Conservation (phyloP, 179 eudicot species). For the Vitellaria paradoxa region DNA sequence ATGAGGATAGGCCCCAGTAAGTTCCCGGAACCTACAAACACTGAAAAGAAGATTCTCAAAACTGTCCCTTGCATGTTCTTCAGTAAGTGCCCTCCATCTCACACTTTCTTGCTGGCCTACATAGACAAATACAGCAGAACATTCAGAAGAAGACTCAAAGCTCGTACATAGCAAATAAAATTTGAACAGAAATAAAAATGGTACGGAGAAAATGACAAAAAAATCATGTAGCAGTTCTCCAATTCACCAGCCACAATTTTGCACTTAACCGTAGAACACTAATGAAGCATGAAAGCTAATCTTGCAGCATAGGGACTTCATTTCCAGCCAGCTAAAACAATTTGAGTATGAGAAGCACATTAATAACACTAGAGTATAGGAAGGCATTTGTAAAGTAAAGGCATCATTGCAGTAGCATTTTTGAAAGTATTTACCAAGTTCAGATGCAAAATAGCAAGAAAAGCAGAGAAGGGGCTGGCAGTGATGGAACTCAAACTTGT, state of each 20-base stretch:
- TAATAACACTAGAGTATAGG: not conserved
- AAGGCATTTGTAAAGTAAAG: not conserved
- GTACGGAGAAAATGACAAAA: not conserved
- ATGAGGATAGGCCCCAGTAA: conserved; percentile 85
- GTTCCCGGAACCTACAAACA: conserved; percentile 90
- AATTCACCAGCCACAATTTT: not conserved
- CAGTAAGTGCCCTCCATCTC: conserved; percentile 86
- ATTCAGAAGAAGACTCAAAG: conserved; percentile 6
- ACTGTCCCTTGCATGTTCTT: conserved; percentile 98
- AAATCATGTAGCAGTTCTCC: not conserved
- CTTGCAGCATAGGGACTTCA: not conserved
- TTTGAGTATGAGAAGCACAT: not conserved
- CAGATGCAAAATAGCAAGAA: not conserved
- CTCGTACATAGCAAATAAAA: not conserved
- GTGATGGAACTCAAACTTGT: no score
- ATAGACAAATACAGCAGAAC: conserved; percentile 14
- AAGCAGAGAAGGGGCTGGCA: not conserved
- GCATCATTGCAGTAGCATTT: not conserved
- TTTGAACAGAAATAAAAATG: not conserved
- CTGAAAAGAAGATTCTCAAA: conserved; percentile 94
- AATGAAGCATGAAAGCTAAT: conserved; percentile 2
- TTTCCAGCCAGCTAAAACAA: not conserved
- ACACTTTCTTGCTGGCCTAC: conserved; percentile 69
- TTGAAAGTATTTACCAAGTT: not conserved
- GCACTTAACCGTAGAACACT: not conserved